A percentile compares a stretch with the other conserved stretches of the same genome.
These are phyloP conservation scores for Talaromyces stipitatus DNA, from an alignment of 495 filamentous ascomycete species.

Conservation along the genomic window DNA sequence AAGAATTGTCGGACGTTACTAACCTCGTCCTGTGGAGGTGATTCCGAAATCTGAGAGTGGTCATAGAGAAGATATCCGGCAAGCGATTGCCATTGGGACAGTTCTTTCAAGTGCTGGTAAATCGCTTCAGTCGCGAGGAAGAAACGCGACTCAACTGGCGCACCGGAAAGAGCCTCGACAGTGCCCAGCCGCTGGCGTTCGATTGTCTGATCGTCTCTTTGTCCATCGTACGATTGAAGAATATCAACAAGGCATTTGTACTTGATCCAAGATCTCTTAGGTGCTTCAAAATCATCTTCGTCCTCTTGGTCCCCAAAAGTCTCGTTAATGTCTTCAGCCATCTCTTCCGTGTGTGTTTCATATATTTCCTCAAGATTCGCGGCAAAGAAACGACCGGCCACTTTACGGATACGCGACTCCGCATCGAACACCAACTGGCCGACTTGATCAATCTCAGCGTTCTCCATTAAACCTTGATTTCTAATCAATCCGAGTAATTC, in stretches of 20 bases:
- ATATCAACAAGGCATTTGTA: conserved; percentile 84
- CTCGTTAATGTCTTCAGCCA: conserved; percentile 76
- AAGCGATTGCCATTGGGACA: conserved; percentile 80
- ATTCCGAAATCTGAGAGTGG: conserved; percentile 54
- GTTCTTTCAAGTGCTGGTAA: conserved; percentile 69
- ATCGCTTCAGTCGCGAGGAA: conserved; percentile 77
- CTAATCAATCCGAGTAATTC: conserved; percentile 75
- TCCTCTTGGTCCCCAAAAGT: conserved; percentile 48
- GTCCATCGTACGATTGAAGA: conserved; percentile 66
- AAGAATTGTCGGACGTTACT: conserved; percentile 55
- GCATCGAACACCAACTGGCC: conserved; percentile 82
- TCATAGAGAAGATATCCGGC: conserved; percentile 90
- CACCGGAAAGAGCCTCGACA: conserved; percentile 31
- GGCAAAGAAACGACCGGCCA: conserved; percentile 83
- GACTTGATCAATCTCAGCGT: conserved; percentile 78
- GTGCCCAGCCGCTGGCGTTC: conserved; percentile 16
- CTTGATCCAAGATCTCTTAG: conserved; percentile 77
- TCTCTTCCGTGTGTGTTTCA: conserved; percentile 71
- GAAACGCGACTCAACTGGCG: conserved; percentile 64
- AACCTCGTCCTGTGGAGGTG: conserved; percentile 45
- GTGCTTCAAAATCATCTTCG: conserved; percentile 65
- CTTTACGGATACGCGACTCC: conserved; percentile 73
- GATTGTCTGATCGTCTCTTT: conserved; percentile 39
- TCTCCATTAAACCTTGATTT: conserved; percentile 79
- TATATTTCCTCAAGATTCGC: conserved; percentile 76